Evolutionary conservation across 1,284 basidiomycete genomes (phyloP).

Genomic region (Pisolithus thermaeus): DNA sequence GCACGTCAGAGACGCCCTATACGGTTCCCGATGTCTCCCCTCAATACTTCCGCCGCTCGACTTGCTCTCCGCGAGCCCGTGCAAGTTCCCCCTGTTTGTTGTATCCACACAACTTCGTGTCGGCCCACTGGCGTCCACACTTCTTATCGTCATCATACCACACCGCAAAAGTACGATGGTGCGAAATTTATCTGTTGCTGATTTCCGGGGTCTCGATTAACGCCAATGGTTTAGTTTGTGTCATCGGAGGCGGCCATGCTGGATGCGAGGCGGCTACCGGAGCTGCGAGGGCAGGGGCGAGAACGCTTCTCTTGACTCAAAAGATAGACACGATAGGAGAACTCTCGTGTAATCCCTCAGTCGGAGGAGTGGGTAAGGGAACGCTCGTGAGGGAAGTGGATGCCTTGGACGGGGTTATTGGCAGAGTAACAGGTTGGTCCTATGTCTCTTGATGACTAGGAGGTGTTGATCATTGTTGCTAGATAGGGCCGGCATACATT

Average conservation of each 20-base stretch:
- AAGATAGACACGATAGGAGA: slow-evolving; percentile 78
- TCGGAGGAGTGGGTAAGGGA: slow-evolving; percentile 87
- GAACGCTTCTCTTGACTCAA: slow-evolving; percentile 78
- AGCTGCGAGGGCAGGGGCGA: slow-evolving; percentile 75
- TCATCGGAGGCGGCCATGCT: slow-evolving; percentile 91
- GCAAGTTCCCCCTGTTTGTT: background rate
- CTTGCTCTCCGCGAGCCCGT: no score
- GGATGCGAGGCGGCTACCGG: slow-evolving; percentile 88
- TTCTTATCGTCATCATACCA: background rate
- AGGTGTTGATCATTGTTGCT: background rate
- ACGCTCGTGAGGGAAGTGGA: slow-evolving; percentile 86
- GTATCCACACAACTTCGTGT: background rate
- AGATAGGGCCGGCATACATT: slow-evolving; percentile 87
- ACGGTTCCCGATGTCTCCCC: background rate
- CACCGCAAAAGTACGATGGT: slow-evolving; percentile 20
- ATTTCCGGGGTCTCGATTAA: background rate
- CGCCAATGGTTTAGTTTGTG: slow-evolving; percentile 49
- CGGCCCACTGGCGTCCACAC: background rate
- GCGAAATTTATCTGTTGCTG: background rate
- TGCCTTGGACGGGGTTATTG: slow-evolving; percentile 81
- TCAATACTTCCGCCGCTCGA: background rate
- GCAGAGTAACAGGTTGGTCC: slow-evolving; percentile 58
- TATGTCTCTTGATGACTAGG: background rate
- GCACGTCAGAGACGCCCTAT: no score
- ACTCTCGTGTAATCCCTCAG: slow-evolving; percentile 86